These are phyloP conservation scores for Hymenoscyphus salicellus DNA, from an alignment of 2,329 filamentous ascomycete species.

Conservation along the genomic window DNA sequence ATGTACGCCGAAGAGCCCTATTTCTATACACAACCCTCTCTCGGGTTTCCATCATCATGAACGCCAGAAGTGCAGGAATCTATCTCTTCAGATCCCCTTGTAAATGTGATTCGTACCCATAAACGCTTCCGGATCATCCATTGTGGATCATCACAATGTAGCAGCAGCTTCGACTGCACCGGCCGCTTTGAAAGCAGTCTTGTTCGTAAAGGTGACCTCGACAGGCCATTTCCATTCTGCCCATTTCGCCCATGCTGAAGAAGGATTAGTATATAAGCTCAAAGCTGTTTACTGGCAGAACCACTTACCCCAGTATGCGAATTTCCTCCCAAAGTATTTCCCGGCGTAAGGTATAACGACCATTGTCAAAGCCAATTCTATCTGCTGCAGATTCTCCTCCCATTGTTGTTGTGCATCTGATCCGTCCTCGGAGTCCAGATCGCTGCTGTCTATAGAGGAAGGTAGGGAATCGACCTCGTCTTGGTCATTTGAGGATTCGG, in stretches of 20 bases:
- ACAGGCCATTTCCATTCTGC: slow-evolving; percentile 94
- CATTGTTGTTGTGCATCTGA: slow-evolving; percentile 93
- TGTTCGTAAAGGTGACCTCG: slow-evolving; percentile 65
- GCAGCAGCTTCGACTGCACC: slow-evolving; percentile 60
- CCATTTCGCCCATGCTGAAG: slow-evolving; percentile 79
- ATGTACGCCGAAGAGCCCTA: neutral
- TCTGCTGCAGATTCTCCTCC: slow-evolving; percentile 88
- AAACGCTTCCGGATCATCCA: neutral
- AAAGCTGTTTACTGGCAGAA: neutral
- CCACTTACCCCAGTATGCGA: slow-evolving; percentile 88
- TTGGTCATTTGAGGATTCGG: slow-evolving; percentile 53
- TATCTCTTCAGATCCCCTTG: neutral
- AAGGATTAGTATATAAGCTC: slow-evolving; percentile 6
- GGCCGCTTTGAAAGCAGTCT: slow-evolving; percentile 59
- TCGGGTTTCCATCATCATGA: neutral
- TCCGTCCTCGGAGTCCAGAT: slow-evolving; percentile 51
- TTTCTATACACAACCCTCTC: neutral
- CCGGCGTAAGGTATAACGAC: slow-evolving; percentile 89
- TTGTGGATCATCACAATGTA: slow-evolving; percentile 21
- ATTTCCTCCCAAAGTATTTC: slow-evolving; percentile 91
- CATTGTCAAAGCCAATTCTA: slow-evolving; percentile 91
- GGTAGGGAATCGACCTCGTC: slow-evolving; percentile 64
- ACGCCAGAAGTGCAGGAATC: neutral
- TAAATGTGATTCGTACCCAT: neutral
- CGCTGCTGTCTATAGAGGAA: slow-evolving; percentile 52